Conservation (phyloP, 495 filamentous ascomycete species). For the Penicilliopsis zonata region DNA sequence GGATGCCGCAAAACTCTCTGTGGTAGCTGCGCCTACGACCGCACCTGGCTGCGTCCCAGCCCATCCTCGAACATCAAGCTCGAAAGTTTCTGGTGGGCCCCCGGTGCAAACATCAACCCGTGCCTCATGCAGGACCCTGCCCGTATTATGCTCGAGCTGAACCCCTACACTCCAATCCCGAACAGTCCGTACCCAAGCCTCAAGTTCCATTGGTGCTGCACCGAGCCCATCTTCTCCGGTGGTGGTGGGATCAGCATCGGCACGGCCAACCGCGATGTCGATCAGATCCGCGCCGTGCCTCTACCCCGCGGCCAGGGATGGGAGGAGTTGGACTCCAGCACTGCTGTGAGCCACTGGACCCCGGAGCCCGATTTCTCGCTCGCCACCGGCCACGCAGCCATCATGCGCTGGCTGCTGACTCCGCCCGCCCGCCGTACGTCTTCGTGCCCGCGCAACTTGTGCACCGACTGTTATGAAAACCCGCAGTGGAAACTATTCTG, state of each 20-base stretch:
- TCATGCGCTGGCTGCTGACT: slow-evolving; percentile 39
- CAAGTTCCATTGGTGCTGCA: slow-evolving; percentile 50
- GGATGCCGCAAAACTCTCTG: slow-evolving; percentile 51
- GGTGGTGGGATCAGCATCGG: slow-evolving; percentile 50
- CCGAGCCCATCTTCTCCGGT: slow-evolving; percentile 49
- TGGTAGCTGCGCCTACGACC: slow-evolving; percentile 47
- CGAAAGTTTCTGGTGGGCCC: slow-evolving; percentile 43
- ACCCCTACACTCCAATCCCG: slow-evolving; percentile 13
- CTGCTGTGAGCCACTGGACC: slow-evolving; percentile 32
- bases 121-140: slow-evolving; percentile 44
- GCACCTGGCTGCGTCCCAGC: slow-evolving; percentile 31
- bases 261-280: slow-evolving; percentile 38
- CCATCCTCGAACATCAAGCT: neutral
- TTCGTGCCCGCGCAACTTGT: slow-evolving; percentile 45
- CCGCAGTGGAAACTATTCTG: slow-evolving; percentile 49
- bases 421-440: slow-evolving; percentile 33
- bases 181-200: slow-evolving; percentile 28
- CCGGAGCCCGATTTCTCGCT: slow-evolving; percentile 30
- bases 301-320: slow-evolving; percentile 41
- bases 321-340: slow-evolving; percentile 40
- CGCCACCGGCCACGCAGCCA: slow-evolving; percentile 34
- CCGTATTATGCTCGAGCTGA: slow-evolving; percentile 14
- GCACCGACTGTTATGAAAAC: slow-evolving; percentile 45
- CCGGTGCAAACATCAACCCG: slow-evolving; percentile 37
- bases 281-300: slow-evolving; percentile 45